Conservation (phyloP, 805 yeast species). For the Candida ortonii region DNA sequence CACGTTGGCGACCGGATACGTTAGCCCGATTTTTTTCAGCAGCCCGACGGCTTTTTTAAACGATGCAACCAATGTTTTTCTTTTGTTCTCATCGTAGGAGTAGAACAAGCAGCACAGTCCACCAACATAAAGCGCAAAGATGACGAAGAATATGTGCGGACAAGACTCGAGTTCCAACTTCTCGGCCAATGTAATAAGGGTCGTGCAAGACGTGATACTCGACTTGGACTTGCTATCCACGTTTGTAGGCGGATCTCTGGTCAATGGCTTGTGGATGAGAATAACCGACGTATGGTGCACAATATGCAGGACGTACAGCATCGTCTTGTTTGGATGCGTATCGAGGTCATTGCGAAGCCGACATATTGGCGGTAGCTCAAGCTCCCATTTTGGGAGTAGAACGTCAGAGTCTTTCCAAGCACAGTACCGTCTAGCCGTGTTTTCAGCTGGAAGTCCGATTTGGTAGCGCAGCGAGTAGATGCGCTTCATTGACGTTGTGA, state of each 20-base stretch:
- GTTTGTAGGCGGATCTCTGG: neutral
- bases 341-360: constrained; percentile 1
- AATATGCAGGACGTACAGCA: constrained; percentile 1
- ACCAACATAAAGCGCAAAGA: constrained; percentile 1
- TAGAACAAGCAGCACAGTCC: constrained; percentile 2
- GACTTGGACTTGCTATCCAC: neutral
- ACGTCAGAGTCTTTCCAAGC: constrained; percentile 3
- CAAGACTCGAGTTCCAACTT: constrained; percentile 1
- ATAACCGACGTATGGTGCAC: constrained; percentile 1
- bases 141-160: constrained; percentile 1
- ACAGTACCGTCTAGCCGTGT: constrained; percentile 1
- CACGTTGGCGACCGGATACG: constrained; percentile 1
- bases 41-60: neutral
- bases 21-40: neutral
- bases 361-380: constrained; percentile 3
- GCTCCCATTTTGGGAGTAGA: constrained; percentile 5
- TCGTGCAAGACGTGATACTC: neutral
- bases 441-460: constrained; percentile 1
- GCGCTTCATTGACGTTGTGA: constrained; percentile 1
- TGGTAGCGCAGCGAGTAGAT: constrained; percentile 3
- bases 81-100: neutral
- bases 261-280: constrained; percentile 2
- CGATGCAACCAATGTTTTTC: neutral
- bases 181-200: constrained; percentile 1
- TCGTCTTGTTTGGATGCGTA: constrained; percentile 3